Percentiles rank a stretch among this genome's conserved stretches.
These are phyloP conservation scores for Suhomyces taliae DNA, from an alignment of 1,139 yeast genomes.

Conservation along the genomic window DNA sequence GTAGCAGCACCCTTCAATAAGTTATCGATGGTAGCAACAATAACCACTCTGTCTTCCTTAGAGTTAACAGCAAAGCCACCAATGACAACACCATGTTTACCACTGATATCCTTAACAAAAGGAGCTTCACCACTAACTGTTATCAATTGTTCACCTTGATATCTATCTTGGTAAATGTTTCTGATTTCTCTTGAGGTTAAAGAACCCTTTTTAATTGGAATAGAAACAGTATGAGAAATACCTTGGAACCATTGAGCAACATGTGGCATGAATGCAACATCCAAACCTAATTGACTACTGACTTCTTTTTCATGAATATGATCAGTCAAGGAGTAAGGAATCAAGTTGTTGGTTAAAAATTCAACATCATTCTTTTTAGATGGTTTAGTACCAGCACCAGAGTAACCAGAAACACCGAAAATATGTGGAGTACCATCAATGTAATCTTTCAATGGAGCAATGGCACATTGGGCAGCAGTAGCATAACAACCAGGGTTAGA, in stretches of 20 bases:
- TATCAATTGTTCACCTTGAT: constrained; percentile 82
- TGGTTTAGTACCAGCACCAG: constrained; percentile 99
- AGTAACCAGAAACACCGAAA: constrained; percentile 96
- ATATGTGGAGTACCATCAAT: constrained; percentile 73
- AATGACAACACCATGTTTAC: constrained; percentile 90
- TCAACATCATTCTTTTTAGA: constrained; percentile 89
- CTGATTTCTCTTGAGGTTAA: constrained; percentile 81
- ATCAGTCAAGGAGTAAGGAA: constrained; percentile 94
- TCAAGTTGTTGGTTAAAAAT: constrained; percentile 73
- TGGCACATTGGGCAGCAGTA: constrained; percentile 92
- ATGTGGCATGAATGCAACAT: constrained; percentile 91
- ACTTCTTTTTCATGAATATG: constrained; percentile 96
- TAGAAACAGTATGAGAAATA: constrained; percentile 85
- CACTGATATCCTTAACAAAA: constrained; percentile 83
- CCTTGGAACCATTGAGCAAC: constrained; percentile 99
- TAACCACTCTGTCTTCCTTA: constrained; percentile 84
- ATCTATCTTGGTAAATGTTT: constrained; percentile 83
- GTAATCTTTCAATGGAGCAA: constrained; percentile 74
- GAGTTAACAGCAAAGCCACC: constrained; percentile 96
- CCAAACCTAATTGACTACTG: constrained; percentile 71
- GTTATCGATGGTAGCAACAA: constrained; percentile 94
- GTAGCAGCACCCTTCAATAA: constrained; percentile 98
- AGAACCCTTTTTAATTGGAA: constrained; percentile 73
- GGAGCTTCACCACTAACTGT: constrained; percentile 90
- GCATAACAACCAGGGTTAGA: constrained; percentile 99